Evolutionary conservation across 1,139 yeast species (phyloP), one percentile per base, ranked within the genome.

Genomic region (Saccharomyces hybrid): DNA sequence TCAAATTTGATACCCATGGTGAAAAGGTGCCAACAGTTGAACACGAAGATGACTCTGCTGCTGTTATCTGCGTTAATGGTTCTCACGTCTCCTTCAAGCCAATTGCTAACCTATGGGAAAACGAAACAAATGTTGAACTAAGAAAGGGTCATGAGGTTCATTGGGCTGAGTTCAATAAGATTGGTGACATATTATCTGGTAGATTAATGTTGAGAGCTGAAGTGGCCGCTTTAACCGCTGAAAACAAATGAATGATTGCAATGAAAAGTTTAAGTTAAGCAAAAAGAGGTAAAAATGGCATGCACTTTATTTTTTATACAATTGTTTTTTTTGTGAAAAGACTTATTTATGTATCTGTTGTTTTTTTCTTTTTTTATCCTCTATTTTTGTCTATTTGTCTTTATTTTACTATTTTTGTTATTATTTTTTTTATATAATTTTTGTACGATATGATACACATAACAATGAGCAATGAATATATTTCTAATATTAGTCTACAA

Each of bases 101-200:
- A 50, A 76, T 86, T 53, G 74, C 74, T 44, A 72, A 74, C 7
- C 72, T 86, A 57, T 84, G 84, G 79, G 73, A 73, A 4, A 73
- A 76, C 49, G 86, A 83, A 58, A 83, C 93, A 0, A 77, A 85
- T 65, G 70, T 82, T 34, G 68, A 68, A 41, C 73, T 80, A 63
- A 79, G 95, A 73, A 86, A 84, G 73, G 88, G 91, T 54, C 74
- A 72, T 55, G 78, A 79, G 4, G 72, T 85, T 47, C 93, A 86
- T 67, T 86, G 95, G 95, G 73, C 75, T 51, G 75, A 78, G 51
- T 76, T 83, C 74, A 78, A 75, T 56, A 76, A 76, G 55, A 79
- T 82, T 42, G 80, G 83, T 55, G 88, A 84, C 64, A 80, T 86
- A 65, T 75, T 86, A 65, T 85, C 90, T 65, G 93, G 93, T 44